These are phyloP conservation scores for Phytophthora pistaciae DNA, from an alignment of 352 stramenopile species.

Conservation along the genomic window DNA sequence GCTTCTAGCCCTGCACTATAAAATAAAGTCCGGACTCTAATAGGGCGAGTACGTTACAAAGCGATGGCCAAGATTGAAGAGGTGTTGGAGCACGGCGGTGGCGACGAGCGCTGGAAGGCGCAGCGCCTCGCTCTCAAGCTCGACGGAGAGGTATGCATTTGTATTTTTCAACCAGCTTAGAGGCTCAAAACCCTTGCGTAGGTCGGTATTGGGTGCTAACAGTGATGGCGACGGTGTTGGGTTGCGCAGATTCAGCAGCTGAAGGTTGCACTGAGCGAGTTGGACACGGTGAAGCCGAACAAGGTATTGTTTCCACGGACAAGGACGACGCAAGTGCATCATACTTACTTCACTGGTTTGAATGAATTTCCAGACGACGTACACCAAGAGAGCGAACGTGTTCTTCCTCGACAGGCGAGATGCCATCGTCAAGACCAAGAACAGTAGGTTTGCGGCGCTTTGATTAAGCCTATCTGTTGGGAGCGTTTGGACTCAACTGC, in stretches of 20 bases:
- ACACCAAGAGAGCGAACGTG: constrained; percentile 73
- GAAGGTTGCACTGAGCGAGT: constrained; percentile 75
- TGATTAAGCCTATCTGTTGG: not conserved
- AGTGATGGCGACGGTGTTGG: not conserved
- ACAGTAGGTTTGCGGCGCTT: constrained; percentile 42
- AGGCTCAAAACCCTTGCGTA: not conserved
- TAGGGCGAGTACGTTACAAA: no score
- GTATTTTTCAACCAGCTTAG: not conserved
- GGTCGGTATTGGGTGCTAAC: not conserved
- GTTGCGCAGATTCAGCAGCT: constrained; percentile 75
- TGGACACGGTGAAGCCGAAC: constrained; percentile 75
- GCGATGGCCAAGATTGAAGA: constrained; percentile 45
- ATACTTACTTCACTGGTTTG: not conserved
- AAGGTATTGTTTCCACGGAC: constrained; percentile 44
- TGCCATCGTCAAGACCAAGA: constrained; percentile 74
- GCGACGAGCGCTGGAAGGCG: constrained; percentile 52
- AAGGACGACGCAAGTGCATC: not conserved
- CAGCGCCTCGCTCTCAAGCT: constrained; percentile 51
- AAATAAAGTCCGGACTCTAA: no score
- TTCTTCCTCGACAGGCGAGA: constrained; percentile 82
- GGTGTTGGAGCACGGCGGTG: constrained; percentile 26
- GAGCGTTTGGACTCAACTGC: not conserved
- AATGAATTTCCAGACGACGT: constrained; percentile 53
- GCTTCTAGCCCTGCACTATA: no score
- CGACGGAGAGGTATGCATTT: constrained; percentile 42